Evolutionary conservation across 179 eudicot species (phyloP).

Genomic region (Beta macrorhiza): DNA sequence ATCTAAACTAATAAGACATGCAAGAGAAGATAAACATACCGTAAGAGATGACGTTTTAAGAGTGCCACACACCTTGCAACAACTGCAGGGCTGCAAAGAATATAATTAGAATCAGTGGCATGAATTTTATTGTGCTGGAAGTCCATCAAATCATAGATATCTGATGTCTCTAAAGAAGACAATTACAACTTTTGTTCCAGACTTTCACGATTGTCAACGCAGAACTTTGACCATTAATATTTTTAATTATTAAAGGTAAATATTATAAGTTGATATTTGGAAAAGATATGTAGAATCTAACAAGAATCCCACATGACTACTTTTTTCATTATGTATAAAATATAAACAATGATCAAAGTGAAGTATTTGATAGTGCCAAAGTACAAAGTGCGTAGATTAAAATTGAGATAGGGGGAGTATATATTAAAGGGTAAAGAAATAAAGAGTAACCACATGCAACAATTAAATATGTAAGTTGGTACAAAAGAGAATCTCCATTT

Average conservation of each 20-base stretch:
- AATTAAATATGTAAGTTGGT: neutral
- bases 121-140: conserved; percentile 7
- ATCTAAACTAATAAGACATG: conserved; percentile 4
- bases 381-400: too few relatives aligned
- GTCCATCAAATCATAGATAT: conserved; percentile 17
- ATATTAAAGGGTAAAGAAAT: neutral
- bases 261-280: too few relatives aligned
- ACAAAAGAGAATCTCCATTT: neutral
- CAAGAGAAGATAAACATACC: conserved; percentile 46
- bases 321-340: too few relatives aligned
- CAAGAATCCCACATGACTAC: too few relatives aligned
- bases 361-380: too few relatives aligned
- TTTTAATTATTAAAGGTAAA: too few relatives aligned
- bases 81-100: conserved; percentile 87
- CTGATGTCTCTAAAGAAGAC: neutral
- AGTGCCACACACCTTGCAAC: conserved; percentile 90
- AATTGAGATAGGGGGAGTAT: neutral
- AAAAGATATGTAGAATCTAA: too few relatives aligned
- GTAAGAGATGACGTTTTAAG: conserved; percentile 74
- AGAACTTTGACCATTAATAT: too few relatives aligned
- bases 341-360: too few relatives aligned
- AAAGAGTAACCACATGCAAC: neutral
- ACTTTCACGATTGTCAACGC: too few relatives aligned
- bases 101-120: conserved; percentile 25
- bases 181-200: neutral